Base-by-base conservation (phyloP, 2,329 filamentous ascomycete genomes). In the Penicillium italicum region DNA sequence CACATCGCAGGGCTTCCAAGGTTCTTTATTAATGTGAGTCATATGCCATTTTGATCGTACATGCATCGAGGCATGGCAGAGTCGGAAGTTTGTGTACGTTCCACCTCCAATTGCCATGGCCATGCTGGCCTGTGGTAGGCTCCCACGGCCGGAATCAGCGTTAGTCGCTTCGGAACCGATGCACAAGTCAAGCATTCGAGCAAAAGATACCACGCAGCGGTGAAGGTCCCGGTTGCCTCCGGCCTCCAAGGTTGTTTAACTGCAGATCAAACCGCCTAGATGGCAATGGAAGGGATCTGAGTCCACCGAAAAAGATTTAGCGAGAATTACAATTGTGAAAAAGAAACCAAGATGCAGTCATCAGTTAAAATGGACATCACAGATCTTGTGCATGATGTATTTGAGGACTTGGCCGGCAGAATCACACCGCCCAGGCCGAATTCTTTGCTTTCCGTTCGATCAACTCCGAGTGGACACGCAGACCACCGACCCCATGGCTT, bases 401-500 rank as follows among this genome's bases (percentile, higher is more conserved):
- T 9, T 30, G 31, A 24, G 46, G 40, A 8, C 36, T n/a, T 22
- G 24, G 10, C 37, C 18, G 62, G 63, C 63, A 65, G 62, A 55
- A 64, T 62, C 56, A 60, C 57, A 63, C 59, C 60, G 61, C 62
- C 62, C 24, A 61, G 37, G 22, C 61, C 54, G 61, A 66, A 63
- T 60, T 63, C 60, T 65, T 64, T 58, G 49, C 54, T 50, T 57
- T 55, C 43, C 46, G 47, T 55, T 61, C 47, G 52, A 50, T 59
- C 63, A 63, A 54, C 62, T 59, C 54, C 45, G 45, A 43, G 42
- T 58, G 44, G 41, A 57, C 49, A 57, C 46, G 56, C 56, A 57
- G 41, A 62, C 43, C 57, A 59, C 55, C 47, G 51, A 50, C 50
- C 43, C 56, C 57, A 79, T 82, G 80, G 78, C 80, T 65, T 80